phyloP scores from a whole-genome alignment of 257 asterid genomes.

The Marsdenia floribunda region DNA sequence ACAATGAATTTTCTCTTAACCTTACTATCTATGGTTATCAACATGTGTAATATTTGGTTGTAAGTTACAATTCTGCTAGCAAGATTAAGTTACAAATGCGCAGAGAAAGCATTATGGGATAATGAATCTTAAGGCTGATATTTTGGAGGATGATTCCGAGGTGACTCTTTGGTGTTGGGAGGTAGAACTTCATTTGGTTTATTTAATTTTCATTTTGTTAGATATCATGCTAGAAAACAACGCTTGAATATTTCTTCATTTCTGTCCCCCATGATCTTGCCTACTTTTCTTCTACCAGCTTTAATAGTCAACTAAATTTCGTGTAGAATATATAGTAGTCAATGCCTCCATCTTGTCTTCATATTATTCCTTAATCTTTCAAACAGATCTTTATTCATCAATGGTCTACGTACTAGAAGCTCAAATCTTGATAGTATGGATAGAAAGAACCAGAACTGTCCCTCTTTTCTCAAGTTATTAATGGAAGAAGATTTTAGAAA shows the following conservation, averaged over 20 bases:
- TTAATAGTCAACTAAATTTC: too few species aligned
- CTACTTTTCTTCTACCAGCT: too few species aligned
- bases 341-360: too few species aligned
- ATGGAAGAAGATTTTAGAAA: conserved; percentile 5
- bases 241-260: too few species aligned
- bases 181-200: conserved; percentile 33
- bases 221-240: too few species aligned
- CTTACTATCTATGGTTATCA: not conserved
- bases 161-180: conserved; percentile 94
- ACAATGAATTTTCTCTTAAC: not conserved
- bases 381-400: too few species aligned
- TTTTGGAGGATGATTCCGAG: conserved; percentile 78
- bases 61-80: not conserved
- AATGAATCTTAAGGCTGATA: conserved; percentile 58
- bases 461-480: conserved; percentile 1
- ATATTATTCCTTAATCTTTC: too few species aligned
- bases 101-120: conserved; percentile 71
- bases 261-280: too few species aligned
- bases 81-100: conserved; percentile 27
- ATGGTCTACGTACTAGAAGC: too few species aligned
- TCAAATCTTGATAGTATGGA: too few species aligned
- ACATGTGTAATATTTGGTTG: not conserved
- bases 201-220: not conserved
- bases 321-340: too few species aligned
- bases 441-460: not conserved